Evolutionary conservation across 495 filamentous ascomycete species (phyloP).

Genomic region (Daldinia caldariorum): DNA sequence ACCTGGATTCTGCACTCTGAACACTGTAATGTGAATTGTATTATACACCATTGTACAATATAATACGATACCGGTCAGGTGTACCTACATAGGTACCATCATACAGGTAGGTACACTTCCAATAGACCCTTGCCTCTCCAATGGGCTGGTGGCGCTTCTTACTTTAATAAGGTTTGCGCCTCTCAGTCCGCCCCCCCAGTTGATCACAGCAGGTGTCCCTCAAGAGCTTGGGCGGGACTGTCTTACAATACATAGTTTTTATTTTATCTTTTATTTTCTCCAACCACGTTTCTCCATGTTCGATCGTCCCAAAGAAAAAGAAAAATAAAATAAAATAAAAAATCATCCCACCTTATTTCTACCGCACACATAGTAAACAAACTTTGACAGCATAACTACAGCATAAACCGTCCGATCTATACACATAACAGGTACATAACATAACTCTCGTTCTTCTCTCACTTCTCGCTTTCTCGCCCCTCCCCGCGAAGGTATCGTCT

Average conservation of each 20-base stretch:
- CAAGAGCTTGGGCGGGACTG: constrained; percentile 34
- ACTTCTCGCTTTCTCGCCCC: not conserved
- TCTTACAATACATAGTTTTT: constrained; percentile 32
- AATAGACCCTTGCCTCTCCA: constrained; percentile 36
- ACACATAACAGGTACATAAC: not conserved
- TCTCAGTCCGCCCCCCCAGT: constrained; percentile 29
- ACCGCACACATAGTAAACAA: constrained; percentile 42
- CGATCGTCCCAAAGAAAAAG: constrained; percentile 22
- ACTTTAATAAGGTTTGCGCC: constrained; percentile 44
- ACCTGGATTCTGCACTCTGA: not conserved
- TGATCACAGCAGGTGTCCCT: constrained; percentile 42
- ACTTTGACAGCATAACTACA: constrained; percentile 25
- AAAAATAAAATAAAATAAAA: not conserved
- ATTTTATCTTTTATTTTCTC: constrained; percentile 20
- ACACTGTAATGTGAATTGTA: constrained; percentile 3
- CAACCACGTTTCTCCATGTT: constrained; percentile 38
- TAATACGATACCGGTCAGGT: not conserved
- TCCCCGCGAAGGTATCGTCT: constrained; percentile 10
- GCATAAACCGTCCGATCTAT: constrained; percentile 23
- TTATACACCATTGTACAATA: no score
- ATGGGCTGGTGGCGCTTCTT: constrained; percentile 43
- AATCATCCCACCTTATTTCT: constrained; percentile 44
- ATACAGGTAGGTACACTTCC: no score
- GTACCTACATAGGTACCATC: not conserved
- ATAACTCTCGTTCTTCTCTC: no score